Base-by-base conservation (phyloP, 2,329 filamentous ascomycete species). In the Chlorencoelia australis region DNA sequence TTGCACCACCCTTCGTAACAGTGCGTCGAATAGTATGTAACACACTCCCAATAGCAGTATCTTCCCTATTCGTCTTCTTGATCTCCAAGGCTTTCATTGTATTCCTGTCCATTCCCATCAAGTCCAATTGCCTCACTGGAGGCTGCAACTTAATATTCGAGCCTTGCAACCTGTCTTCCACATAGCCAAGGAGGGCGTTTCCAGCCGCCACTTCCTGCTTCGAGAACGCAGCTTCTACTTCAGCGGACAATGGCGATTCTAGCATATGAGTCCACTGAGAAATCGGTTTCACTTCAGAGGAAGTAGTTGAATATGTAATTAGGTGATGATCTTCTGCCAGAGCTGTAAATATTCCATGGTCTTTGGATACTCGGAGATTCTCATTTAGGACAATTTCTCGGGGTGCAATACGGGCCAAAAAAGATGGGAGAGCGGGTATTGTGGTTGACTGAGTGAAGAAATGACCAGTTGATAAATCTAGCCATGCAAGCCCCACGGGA, bases 401-500 rank as follows among this genome's bases (percentile, higher is more conserved):
- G 1, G 91, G 87, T 13, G 76, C 75, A 44, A 96, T 81, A 17
- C 89, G 78, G 18, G 88, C 82, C 33, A 96, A 66, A 14, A 82
- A 77, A 7, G 88, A 86, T n/a, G 83, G 69, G 4, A 98, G 63
- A 37, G 79, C 77, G 33, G 73, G 66, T 6, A 88, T 60, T 14
- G 79, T 78, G 1, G 82, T 79, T 13, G 66, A 67, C 54, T 96
- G 87, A 0, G 87, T 94, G 52, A 79, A 86, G 60, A 98, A 98
- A 51, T 89, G 83, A 10, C 91, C 91, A 3, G 91, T 98, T 7
- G 91, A 95, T 17, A 96, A 64, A 59, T 98, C 91, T 30, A 96
- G 66, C 91, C 91, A 98, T 26, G 91, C 84, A 33, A 98, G 65
- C 3, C 91, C 91, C 39, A 93, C 65, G 30, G 61, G 60, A 35